phyloP scores from a whole-genome alignment of 441 rosid species.

The Iberis amara region DNA sequence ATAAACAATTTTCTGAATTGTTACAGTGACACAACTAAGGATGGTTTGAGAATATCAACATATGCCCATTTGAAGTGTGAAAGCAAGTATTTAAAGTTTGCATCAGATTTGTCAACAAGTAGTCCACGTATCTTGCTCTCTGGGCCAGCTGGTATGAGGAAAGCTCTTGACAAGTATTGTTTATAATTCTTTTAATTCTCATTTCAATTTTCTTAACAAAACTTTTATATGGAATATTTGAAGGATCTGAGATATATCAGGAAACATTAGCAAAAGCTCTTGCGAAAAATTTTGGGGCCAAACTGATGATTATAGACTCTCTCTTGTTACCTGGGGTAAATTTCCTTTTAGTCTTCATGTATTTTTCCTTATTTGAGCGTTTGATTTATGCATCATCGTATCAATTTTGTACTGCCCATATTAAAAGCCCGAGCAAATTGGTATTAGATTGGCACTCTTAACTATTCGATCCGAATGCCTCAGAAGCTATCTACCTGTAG shows the following conservation, averaged over 20 bases:
- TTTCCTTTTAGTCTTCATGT: conserved; percentile 3
- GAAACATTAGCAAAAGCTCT: conserved; percentile 88
- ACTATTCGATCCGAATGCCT: too few species aligned
- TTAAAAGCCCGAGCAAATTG: too few species aligned
- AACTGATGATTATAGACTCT: conserved; percentile 73
- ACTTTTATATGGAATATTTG: conserved; percentile 14
- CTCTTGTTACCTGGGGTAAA: conserved; percentile 94
- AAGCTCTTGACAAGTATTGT: conserved; percentile 1
- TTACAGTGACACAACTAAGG: conserved; percentile 71
- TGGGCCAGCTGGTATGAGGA: conserved; percentile 76
- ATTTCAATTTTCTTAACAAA: not conserved
- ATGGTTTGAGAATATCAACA: conserved; percentile 72
- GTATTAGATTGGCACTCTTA: too few species aligned
- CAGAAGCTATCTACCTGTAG: too few species aligned
- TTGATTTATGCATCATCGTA: not conserved
- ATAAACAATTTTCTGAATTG: conserved; percentile 6
- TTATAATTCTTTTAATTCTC: not conserved
- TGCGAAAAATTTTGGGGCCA: conserved; percentile 83
- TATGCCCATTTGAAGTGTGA: conserved; percentile 66
- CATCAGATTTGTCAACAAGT: conserved; percentile 64
- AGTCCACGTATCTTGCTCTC: conserved; percentile 85
- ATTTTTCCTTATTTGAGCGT: conserved; percentile 1
- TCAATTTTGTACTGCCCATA: not conserved
- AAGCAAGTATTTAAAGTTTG: conserved; percentile 61
- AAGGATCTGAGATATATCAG: conserved; percentile 98